A percentile compares a stretch with the other conserved stretches of the same genome.
These are phyloP conservation scores for Lasiodiplodia sp. DNA, from an alignment of 2,329 filamentous ascomycete species.

Conservation along the genomic window DNA sequence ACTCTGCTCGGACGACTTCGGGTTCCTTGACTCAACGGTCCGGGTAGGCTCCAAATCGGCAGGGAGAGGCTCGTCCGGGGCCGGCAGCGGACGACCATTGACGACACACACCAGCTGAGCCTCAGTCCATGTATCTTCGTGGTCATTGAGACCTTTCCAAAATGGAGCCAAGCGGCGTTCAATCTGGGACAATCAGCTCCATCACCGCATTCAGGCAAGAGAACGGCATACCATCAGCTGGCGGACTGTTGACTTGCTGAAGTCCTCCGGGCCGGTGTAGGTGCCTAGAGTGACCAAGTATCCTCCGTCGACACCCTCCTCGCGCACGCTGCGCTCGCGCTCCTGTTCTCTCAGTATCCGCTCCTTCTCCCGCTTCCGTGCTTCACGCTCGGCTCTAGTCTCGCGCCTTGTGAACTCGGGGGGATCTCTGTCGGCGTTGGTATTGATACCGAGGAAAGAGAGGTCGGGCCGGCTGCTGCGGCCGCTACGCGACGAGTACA, in stretches of 20 bases:
- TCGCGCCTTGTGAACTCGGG: constrained; percentile 72
- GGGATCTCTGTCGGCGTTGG: constrained; percentile 57
- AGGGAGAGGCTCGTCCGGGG: constrained; percentile 77
- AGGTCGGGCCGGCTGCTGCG: constrained; percentile 66
- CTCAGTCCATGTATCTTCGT: constrained; percentile 88
- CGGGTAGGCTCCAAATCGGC: constrained; percentile 62
- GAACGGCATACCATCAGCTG: constrained; percentile 78
- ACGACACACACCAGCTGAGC: constrained; percentile 93
- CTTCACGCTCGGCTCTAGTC: constrained; percentile 90
- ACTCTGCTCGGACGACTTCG: constrained; percentile 64
- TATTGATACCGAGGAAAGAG: constrained; percentile 64
- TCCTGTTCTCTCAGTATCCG: constrained; percentile 78
- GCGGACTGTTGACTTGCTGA: constrained; percentile 84
- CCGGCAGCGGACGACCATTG: constrained; percentile 81
- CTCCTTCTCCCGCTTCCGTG: constrained; percentile 83
- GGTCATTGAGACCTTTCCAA: constrained; percentile 92
- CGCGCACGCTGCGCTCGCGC: constrained; percentile 85
- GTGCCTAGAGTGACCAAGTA: constrained; percentile 93
- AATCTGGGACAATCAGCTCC: constrained; percentile 66
- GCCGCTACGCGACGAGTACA: constrained; percentile 51
- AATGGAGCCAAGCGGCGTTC: constrained; percentile 93
- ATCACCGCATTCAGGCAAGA: neutral
- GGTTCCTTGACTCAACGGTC: constrained; percentile 35
- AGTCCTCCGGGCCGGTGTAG: constrained; percentile 92
- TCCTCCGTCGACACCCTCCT: constrained; percentile 93